Percentiles rank a stretch among this genome's conserved stretches.
These are phyloP conservation scores for Ziziphus jujuba DNA, from an alignment of 306 rosid species.

Conservation along the genomic window DNA sequence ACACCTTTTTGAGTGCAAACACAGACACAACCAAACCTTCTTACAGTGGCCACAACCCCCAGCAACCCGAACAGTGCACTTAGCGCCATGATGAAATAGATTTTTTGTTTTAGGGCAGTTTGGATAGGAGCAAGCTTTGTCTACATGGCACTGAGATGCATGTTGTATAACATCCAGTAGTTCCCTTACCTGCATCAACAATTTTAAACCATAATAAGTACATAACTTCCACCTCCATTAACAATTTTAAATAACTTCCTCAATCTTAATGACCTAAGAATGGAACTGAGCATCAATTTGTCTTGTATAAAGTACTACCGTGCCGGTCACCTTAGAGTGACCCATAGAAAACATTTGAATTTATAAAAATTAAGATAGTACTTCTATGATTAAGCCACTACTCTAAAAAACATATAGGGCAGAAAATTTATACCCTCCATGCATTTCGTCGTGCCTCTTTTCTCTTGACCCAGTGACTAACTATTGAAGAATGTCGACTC, in stretches of 20 bases:
- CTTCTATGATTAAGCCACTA: not conserved
- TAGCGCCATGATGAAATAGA: slow-evolving; percentile 37
- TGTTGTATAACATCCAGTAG: slow-evolving; percentile 32
- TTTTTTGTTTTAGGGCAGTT: slow-evolving; percentile 37
- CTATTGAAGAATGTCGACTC: slow-evolving; percentile 26
- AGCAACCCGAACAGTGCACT: slow-evolving; percentile 25
- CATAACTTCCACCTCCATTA: slow-evolving; percentile 9
- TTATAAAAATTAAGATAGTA: not conserved
- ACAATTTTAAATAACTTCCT: not conserved
- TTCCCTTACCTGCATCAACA: slow-evolving; percentile 19
- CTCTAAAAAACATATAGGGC: not conserved
- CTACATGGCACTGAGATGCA: slow-evolving; percentile 27
- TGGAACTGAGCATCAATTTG: too few relatives aligned
- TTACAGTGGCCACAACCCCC: slow-evolving; percentile 43
- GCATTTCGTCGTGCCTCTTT: not conserved
- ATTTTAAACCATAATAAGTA: not conserved
- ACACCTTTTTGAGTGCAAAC: slow-evolving; percentile 34
- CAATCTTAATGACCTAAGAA: not conserved
- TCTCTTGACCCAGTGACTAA: not conserved
- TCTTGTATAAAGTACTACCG: too few relatives aligned
- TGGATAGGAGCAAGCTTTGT: slow-evolving; percentile 28
- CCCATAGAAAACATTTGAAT: too few relatives aligned
- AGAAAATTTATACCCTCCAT: slow-evolving; percentile 12
- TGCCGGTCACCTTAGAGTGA: too few relatives aligned
- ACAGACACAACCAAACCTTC: slow-evolving; percentile 29